Conservation (phyloP, 129 eudicot species). For the Daucus carota region DNA sequence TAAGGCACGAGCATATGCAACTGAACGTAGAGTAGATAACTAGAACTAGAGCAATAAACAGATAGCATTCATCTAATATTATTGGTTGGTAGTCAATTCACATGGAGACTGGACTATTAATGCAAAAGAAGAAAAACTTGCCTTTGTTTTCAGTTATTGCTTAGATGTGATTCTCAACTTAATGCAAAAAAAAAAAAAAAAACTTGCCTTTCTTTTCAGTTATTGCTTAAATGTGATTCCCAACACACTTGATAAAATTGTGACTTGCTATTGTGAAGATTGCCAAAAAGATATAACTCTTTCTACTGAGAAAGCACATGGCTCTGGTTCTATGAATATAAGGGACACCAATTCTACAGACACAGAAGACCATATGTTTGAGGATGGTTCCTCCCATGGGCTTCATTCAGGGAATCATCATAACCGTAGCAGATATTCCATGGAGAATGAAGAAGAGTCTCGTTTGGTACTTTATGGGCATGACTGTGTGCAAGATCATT, state of each 20-base stretch:
- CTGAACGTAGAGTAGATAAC: background rate
- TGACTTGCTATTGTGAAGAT: slow-evolving; percentile 2
- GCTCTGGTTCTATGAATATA: too few relatives aligned
- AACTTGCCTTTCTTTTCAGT: too few relatives aligned
- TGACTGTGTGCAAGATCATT: too few relatives aligned
- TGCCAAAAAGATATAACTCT: background rate
- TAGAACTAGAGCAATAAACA: background rate
- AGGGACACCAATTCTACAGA: too few relatives aligned
- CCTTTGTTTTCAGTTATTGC: slow-evolving; percentile 9
- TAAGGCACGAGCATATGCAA: background rate
- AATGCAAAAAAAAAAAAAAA: too few relatives aligned
- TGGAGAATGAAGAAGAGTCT: too few relatives aligned
- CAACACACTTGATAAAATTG: background rate
- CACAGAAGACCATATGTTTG: too few relatives aligned
- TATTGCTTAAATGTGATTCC: too few relatives aligned
- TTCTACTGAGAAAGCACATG: background rate
- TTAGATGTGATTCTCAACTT: too few relatives aligned
- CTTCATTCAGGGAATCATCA: too few relatives aligned
- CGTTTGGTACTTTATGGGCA: too few relatives aligned
- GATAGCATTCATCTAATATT: background rate
- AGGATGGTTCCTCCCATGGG: too few relatives aligned
- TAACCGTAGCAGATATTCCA: background rate
- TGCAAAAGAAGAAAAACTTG: background rate
- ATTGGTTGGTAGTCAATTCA: background rate
- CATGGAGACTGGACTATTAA: background rate